Conservation (phyloP, 495 filamentous ascomycete genomes). For the Hypoxylon cercidicola region DNA sequence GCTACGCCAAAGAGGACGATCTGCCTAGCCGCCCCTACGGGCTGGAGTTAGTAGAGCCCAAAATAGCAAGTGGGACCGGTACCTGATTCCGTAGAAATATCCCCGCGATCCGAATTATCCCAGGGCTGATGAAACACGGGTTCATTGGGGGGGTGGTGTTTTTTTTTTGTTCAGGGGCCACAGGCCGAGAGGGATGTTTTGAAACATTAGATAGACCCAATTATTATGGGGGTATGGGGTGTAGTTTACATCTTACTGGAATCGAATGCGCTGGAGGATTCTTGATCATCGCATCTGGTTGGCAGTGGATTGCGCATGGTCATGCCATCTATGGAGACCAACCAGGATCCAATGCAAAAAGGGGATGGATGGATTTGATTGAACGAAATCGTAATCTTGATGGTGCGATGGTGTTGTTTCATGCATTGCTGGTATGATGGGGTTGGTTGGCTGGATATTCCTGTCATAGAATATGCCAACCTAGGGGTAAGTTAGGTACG, state of each 20-base stretch:
- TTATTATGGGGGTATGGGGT: background rate
- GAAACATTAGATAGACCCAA: slow-evolving; percentile 9
- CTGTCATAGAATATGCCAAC: background rate
- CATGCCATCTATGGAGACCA: slow-evolving; percentile 7
- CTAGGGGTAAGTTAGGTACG: no score
- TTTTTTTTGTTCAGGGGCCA: slow-evolving; percentile 6
- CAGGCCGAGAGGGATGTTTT: slow-evolving; percentile 20
- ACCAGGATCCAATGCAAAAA: background rate
- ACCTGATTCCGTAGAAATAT: background rate
- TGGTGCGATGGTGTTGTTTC: slow-evolving; percentile 32
- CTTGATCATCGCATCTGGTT: slow-evolving; percentile 7
- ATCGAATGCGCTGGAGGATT: background rate
- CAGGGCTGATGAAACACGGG: slow-evolving; percentile 36
- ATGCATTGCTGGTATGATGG: slow-evolving; percentile 8
- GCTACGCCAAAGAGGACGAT: slow-evolving; percentile 14
- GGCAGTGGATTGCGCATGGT: slow-evolving; percentile 10
- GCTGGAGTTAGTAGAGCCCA: slow-evolving; percentile 3
- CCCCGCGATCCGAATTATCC: slow-evolving; percentile 27
- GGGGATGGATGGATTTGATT: slow-evolving; percentile 11
- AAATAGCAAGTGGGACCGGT: slow-evolving; percentile 34
- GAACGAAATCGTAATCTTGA: slow-evolving; percentile 35
- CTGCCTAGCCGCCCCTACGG: slow-evolving; percentile 28
- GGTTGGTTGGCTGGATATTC: slow-evolving; percentile 14
- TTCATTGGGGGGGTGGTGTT: slow-evolving; percentile 13
- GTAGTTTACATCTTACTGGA: slow-evolving; percentile 3